Percentiles rank a stretch among this genome's conserved stretches.
Evolutionary conservation across 805 yeast species (phyloP).

Genomic region (Phaffomyces opuntiae): DNA sequence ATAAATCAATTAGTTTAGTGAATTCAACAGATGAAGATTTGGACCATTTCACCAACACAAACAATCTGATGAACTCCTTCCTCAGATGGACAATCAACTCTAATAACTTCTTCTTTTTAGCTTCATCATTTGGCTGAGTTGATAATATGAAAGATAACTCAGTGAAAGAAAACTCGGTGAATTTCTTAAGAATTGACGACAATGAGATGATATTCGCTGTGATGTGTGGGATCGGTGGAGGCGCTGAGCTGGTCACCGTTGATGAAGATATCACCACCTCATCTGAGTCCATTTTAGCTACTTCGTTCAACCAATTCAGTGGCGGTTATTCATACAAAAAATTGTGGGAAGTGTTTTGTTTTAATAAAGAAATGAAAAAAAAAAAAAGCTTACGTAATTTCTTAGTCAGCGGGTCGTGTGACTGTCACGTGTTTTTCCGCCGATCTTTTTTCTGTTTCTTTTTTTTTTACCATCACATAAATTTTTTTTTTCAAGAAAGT

Average conservation of each 20-base stretch:
- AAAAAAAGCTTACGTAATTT: too few relatives aligned
- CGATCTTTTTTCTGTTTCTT: too few relatives aligned
- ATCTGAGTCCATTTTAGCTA: not conserved
- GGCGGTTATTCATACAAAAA: too few relatives aligned
- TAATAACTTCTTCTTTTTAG: conserved; percentile 62
- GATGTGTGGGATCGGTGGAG: conserved; percentile 60
- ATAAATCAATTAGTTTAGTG: conserved; percentile 70
- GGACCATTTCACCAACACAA: conserved; percentile 84
- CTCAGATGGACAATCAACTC: conserved; percentile 64
- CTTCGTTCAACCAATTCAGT: too few relatives aligned
- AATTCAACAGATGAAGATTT: conserved; percentile 65
- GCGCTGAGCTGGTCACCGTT: not conserved
- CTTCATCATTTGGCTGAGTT: conserved; percentile 51
- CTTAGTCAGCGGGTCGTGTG: too few relatives aligned
- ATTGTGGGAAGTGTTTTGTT: not conserved
- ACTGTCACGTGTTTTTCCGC: too few relatives aligned
- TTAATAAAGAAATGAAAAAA: too few relatives aligned
- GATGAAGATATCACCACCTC: not conserved
- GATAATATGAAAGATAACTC: conserved; percentile 57
- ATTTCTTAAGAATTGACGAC: conserved; percentile 48
- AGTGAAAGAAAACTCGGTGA: conserved; percentile 55
- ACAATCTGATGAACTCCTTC: conserved; percentile 77
- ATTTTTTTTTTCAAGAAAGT: too few relatives aligned
- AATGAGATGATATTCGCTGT: conserved; percentile 64
- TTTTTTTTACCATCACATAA: too few relatives aligned